phyloP scores from a whole-genome alignment of 192 early-diverging fungal genomes.

The Dissophora ornata region DNA sequence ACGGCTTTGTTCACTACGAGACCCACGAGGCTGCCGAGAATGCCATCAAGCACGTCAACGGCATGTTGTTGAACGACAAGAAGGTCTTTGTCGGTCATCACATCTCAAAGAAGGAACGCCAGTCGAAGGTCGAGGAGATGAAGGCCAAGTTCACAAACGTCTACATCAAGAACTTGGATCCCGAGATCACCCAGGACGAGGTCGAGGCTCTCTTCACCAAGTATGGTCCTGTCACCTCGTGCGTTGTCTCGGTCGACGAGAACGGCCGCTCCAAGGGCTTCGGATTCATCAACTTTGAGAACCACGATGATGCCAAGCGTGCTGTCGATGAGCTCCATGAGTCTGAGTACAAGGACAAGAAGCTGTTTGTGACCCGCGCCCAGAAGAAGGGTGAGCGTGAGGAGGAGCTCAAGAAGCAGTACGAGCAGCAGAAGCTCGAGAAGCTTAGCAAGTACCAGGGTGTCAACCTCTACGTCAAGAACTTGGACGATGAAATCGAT shows the following conservation, averaged over 20 bases:
- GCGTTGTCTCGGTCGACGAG: conserved; percentile 76
- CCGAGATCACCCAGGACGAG: conserved; percentile 79
- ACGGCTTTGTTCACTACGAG: conserved; percentile 99
- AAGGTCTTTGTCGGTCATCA: conserved; percentile 95
- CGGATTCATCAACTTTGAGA: conserved; percentile 96
- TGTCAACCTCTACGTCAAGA: conserved; percentile 98
- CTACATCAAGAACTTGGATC: conserved; percentile 94
- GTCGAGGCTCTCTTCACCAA: conserved; percentile 79
- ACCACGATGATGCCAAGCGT: conserved; percentile 84
- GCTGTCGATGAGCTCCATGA: conserved; percentile 94
- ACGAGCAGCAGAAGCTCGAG: conserved; percentile 93
- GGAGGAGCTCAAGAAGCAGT: conserved; percentile 93
- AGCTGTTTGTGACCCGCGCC: conserved; percentile 93
- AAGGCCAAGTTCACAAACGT: conserved; percentile 95
- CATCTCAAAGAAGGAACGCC: conserved; percentile 89
- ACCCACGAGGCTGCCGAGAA: conserved; percentile 88
- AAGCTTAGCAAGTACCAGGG: conserved; percentile 98
- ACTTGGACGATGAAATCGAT: conserved; percentile 95
- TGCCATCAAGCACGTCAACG: conserved; percentile 97
- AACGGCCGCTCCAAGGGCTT: conserved; percentile 90
- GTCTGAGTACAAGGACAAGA: conserved; percentile 86
- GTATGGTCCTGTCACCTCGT: conserved; percentile 87
- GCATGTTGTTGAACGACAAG: conserved; percentile 98
- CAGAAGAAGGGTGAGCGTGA: conserved; percentile 98
- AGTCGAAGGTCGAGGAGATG: conserved; percentile 86